Evolutionary conservation across 345 rosid genomes (phyloP), one percentile per base, ranked within the genome.

Genomic region (Lepidium sativum): DNA sequence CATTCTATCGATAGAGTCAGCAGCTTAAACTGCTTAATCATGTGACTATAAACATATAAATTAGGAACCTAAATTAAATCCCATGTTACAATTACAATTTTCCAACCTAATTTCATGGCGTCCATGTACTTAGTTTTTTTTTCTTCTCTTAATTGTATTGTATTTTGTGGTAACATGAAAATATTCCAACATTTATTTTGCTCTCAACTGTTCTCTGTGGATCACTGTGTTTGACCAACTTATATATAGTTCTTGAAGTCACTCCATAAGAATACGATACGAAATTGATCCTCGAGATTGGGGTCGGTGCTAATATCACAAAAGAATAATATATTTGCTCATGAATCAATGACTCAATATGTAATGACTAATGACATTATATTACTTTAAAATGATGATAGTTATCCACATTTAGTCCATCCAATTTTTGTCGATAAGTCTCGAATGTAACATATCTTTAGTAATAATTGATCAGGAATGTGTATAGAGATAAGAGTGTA

Each of bases 181-280:
- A 67, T 73, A 73, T 73, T 67, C 77, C 52, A 52, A 65, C 45
- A 72, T 53, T 60, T 73, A 33, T 72, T 42, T 72, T 52, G 31
- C 54, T 39, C 20, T 8, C 13, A 55, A 63, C 42, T 42, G 33
- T 50, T 49, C 0, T 65, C 2, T 40, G 25, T 31, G 42, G 49
- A 70, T 54, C 55, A 55, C 51, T 47, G 41, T 42, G 53, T 39
- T 71, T 71, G 70, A 71, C 65, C 51, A 54, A 38, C 42, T 4
- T 20, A 7, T 60, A 44, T 5, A 38, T 35, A 35, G 11, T 27
- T 37, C n/a, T 15, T 42, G 60, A 52, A 33, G 39, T 35, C 43
- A 42, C 6, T 25, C 8, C 1, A 18, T 12, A n/a, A 34, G 20
- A 16, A 11, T 5, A 4, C 13, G 6, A 53, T 43, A 31, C 13